These are phyloP conservation scores for Uronychia setigera DNA, from an alignment of 73 alveolate species.

Conservation along the genomic window DNA sequence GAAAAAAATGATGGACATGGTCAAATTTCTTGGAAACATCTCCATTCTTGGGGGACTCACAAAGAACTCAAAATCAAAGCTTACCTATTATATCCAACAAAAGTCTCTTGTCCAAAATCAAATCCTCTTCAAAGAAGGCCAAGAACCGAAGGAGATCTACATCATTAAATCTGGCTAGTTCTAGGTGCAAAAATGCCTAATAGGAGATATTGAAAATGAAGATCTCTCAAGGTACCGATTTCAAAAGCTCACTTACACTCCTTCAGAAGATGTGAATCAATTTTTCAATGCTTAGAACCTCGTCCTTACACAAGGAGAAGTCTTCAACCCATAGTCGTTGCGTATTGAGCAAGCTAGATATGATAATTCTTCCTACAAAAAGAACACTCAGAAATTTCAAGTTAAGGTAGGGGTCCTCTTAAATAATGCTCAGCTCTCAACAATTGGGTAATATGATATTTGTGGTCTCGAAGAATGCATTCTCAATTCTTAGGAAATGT, in stretches of 20 bases:
- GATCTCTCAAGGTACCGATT: neutral
- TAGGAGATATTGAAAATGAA: neutral
- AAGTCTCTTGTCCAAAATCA: neutral
- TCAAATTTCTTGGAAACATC: neutral
- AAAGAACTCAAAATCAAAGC: neutral
- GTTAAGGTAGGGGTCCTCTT: neutral
- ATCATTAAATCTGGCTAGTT: neutral
- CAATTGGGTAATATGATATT: neutral
- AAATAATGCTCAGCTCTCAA: neutral
- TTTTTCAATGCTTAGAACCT: no score
- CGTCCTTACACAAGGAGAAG: neutral
- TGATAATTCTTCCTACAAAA: neutral
- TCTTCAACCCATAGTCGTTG: neutral
- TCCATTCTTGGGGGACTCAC: neutral
- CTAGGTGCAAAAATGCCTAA: neutral
- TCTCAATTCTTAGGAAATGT: neutral
- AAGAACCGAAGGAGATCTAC: neutral
- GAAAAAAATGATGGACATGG: neutral
- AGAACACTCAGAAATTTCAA: neutral
- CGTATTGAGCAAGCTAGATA: neutral
- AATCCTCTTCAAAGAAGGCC: neutral
- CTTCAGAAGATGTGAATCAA: neutral
- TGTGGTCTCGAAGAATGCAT: neutral
- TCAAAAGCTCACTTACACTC: neutral
- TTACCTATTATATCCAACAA: neutral